Evolutionary conservation across 345 rosid species (phyloP).

Genomic region (Salix brachista): DNA sequence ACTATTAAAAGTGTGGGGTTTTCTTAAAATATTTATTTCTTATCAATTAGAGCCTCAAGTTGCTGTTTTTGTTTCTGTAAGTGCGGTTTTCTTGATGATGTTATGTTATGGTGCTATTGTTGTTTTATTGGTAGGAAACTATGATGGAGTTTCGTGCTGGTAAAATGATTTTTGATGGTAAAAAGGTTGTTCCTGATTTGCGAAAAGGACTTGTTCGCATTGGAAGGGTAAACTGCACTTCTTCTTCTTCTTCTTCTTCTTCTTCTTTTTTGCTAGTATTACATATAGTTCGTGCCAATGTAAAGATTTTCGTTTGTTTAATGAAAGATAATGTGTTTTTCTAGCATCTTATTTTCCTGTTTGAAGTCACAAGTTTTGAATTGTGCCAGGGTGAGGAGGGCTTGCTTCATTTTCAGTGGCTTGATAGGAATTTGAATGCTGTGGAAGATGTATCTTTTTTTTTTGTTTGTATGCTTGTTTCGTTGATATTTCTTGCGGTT

Average conservation of each 20-base stretch:
- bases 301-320: background rate
- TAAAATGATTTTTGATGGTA: conserved; percentile 79
- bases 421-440: conserved; percentile 60
- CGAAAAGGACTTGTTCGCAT: conserved; percentile 91
- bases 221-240: conserved; percentile 43
- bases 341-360: background rate
- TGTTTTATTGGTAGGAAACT: conserved; percentile 42
- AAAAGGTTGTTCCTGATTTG: conserved; percentile 74
- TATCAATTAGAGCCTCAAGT: background rate
- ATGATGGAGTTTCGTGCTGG: conserved; percentile 98
- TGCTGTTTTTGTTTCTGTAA: background rate
- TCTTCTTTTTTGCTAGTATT: background rate
- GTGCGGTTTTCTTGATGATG: background rate
- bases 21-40: background rate
- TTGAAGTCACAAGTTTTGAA: background rate
- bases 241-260: background rate
- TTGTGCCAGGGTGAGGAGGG: conserved; percentile 78
- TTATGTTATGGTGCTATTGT: background rate
- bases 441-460: conserved; percentile 77
- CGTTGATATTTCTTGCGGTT: background rate
- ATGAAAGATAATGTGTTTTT: background rate
- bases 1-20: background rate
- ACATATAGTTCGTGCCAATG: background rate
- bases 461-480: background rate
- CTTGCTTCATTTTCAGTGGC: conserved; percentile 87